Evolutionary conservation across 164 flowering plant species (phyloP).

Genomic region (Aristolochia californica): DNA sequence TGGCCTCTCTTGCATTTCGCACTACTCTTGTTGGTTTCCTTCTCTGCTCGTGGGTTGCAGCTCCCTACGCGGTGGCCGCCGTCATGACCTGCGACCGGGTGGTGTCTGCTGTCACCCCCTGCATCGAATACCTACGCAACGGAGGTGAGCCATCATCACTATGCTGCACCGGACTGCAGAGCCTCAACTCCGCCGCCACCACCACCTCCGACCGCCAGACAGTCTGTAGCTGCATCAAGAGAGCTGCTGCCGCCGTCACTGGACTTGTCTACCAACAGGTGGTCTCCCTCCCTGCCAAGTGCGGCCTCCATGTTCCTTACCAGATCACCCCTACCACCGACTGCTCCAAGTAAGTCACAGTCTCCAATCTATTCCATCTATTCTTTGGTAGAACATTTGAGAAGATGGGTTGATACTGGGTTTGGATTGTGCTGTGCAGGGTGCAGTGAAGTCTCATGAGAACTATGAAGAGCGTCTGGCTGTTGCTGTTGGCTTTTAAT

Average conservation of each 20-base stretch:
- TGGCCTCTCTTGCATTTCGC: no score
- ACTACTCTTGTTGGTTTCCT: no score
- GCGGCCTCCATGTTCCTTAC: constrained; percentile 1
- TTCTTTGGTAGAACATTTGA: no score
- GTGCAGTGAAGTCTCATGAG: no score
- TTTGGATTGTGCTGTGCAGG: not conserved
- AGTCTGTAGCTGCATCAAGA: constrained; percentile 3
- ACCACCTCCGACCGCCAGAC: constrained; percentile 1
- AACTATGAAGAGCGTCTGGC: no score
- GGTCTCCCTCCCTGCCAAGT: not conserved
- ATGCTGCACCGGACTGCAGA: constrained; percentile 1
- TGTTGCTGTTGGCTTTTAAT: no score
- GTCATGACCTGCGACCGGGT: not conserved
- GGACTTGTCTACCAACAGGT: not conserved
- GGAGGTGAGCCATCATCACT: not conserved
- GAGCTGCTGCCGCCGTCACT: not conserved
- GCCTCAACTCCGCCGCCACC: not conserved
- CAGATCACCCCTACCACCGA: not conserved
- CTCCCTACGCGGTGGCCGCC: not conserved
- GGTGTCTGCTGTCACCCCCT: not conserved
- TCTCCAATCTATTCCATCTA: no score
- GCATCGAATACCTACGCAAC: not conserved
- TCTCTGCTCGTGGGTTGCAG: not conserved
- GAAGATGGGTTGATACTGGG: no score
- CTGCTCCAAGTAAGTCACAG: constrained; percentile 2